These are phyloP conservation scores for Pseudofabraea citricarpa DNA, from an alignment of 2,329 filamentous ascomycete genomes.

Conservation along the genomic window DNA sequence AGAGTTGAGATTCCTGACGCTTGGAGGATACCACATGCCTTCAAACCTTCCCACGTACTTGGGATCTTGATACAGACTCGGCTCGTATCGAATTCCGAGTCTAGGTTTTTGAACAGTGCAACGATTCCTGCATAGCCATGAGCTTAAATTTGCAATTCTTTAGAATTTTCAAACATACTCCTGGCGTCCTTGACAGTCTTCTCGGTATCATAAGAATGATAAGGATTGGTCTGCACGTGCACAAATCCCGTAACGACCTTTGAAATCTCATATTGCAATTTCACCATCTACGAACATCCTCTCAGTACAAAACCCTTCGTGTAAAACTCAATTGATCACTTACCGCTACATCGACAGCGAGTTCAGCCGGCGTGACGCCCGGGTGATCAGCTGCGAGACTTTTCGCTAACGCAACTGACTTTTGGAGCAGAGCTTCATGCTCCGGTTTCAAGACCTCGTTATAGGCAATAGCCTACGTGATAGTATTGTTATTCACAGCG, in stretches of 20 bases:
- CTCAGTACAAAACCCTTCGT: too few relatives aligned
- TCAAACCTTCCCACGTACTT: constrained; percentile 57
- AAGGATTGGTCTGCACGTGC: constrained; percentile 57
- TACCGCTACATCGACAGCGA: constrained; percentile 53
- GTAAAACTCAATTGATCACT: too few relatives aligned
- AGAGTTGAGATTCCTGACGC: constrained; percentile 50
- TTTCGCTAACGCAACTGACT: constrained; percentile 30
- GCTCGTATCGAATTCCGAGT: constrained; percentile 36
- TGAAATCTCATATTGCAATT: constrained; percentile 45
- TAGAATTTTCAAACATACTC: constrained; percentile 41
- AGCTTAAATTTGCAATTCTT: too few relatives aligned
- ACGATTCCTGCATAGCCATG: constrained; percentile 47
- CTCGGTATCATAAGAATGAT: constrained; percentile 43
- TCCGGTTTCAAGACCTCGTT: constrained; percentile 38
- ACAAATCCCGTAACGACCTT: constrained; percentile 45
- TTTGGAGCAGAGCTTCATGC: constrained; percentile 32
- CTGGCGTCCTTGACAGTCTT: constrained; percentile 46
- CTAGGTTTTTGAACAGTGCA: constrained; percentile 39
- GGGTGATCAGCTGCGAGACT: constrained; percentile 28
- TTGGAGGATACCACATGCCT: constrained; percentile 52
- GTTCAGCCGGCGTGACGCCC: constrained; percentile 35
- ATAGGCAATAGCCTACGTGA: constrained; percentile 42
- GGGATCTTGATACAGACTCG: constrained; percentile 61
- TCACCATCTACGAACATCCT: constrained; percentile 50
- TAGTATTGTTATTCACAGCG: too few relatives aligned